A percentile compares a stretch with the other conserved stretches of the same genome.
These are phyloP conservation scores for Rachicladosporium sp. DNA, from an alignment of 2,329 filamentous ascomycete genomes.

Conservation along the genomic window DNA sequence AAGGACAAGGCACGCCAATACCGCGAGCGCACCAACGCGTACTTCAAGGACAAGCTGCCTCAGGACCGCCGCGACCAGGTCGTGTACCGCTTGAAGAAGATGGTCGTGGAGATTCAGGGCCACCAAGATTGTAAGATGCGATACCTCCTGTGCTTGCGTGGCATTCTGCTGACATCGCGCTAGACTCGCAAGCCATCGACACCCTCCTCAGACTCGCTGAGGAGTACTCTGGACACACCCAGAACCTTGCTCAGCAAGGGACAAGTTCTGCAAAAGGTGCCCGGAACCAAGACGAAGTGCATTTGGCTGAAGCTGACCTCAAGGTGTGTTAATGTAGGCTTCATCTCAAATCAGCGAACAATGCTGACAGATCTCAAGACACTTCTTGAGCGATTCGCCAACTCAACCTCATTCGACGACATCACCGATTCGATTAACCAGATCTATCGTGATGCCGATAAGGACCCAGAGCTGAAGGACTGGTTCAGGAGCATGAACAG, in stretches of 20 bases:
- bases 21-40: constrained; percentile 50
- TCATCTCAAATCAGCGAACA: constrained; percentile 25
- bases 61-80: constrained; percentile 85
- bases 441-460: constrained; percentile 78
- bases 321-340: constrained; percentile 45
- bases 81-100: constrained; percentile 91
- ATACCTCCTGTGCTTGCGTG: constrained; percentile 39
- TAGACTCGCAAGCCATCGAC: constrained; percentile 72
- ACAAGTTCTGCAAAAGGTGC: constrained; percentile 61
- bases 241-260: constrained; percentile 50
- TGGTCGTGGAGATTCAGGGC: constrained; percentile 91
- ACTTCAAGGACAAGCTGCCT: constrained; percentile 76
- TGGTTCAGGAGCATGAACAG: constrained; percentile 75
- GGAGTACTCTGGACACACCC: constrained; percentile 67
- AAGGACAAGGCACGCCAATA: constrained; percentile 32
- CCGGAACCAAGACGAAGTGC: constrained; percentile 50
- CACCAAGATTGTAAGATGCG: constrained; percentile 70
- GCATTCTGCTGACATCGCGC: constrained; percentile 7
- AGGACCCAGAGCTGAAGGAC: constrained; percentile 69
- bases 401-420: constrained; percentile 79
- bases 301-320: constrained; percentile 64
- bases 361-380: constrained; percentile 49
- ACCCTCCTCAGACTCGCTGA: constrained; percentile 76
- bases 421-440: constrained; percentile 73
- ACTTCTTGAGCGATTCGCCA: constrained; percentile 89